These are phyloP conservation scores for Paralagenidium karlingii DNA, from an alignment of 352 stramenopile genomes.

Conservation along the genomic window DNA sequence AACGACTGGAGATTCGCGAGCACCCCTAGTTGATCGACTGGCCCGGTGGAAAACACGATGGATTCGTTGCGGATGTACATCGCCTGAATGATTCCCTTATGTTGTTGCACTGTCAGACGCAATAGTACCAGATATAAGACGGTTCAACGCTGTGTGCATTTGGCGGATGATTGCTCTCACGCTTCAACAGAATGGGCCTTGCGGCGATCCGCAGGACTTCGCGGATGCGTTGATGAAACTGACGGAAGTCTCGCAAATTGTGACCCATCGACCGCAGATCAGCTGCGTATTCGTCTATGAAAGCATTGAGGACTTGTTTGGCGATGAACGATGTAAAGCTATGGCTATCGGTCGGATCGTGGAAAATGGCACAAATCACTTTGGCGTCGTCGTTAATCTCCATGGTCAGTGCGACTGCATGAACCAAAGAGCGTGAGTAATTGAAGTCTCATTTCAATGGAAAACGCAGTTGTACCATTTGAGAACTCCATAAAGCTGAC, in stretches of 20 bases:
- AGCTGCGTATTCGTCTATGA: conserved; percentile 62
- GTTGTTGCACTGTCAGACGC: conserved; percentile 56
- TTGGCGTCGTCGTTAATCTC: conserved; percentile 82
- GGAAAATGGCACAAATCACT: conserved; percentile 87
- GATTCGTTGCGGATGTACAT: conserved; percentile 81
- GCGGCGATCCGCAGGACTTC: conserved; percentile 73
- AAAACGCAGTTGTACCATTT: conserved; percentile 20
- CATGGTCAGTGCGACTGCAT: conserved; percentile 75
- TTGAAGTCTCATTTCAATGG: not conserved
- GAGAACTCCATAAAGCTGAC: conserved; percentile 87
- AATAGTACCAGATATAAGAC: not conserved
- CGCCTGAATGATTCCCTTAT: conserved; percentile 79
- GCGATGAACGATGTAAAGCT: conserved; percentile 81
- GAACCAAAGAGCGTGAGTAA: not conserved
- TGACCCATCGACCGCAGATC: conserved; percentile 73
- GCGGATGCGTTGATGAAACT: conserved; percentile 80
- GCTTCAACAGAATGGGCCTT: conserved; percentile 70
- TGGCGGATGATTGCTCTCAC: too few relatives aligned
- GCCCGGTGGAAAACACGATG: conserved; percentile 67
- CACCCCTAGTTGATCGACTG: conserved; percentile 86
- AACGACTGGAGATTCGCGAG: conserved; percentile 84
- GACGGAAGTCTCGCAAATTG: conserved; percentile 86
- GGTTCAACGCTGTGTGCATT: not conserved
- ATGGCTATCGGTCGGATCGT: conserved; percentile 68
- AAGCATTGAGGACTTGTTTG: conserved; percentile 75